Conservation (phyloP, 192 early-diverging fungal species). For the Kickxella alabastrina region DNA sequence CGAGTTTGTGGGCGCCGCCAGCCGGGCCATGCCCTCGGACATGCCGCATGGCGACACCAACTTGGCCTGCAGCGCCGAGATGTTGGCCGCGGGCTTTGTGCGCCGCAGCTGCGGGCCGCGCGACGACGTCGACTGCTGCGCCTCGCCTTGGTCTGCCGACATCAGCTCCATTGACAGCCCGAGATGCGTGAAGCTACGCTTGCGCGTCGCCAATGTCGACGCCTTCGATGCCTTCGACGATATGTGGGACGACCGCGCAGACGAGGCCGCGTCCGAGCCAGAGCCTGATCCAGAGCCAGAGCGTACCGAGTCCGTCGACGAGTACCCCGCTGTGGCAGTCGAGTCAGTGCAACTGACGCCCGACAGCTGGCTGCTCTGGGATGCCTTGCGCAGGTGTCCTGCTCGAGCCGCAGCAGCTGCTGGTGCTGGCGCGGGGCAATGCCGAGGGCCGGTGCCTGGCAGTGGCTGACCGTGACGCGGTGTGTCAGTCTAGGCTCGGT, state of each 20-base stretch:
- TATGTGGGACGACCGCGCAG: conserved; percentile 10
- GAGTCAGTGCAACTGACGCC: conserved; percentile 14
- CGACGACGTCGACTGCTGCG: conserved; percentile 6
- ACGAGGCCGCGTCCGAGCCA: background rate
- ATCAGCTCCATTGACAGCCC: conserved; percentile 50
- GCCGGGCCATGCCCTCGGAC: conserved; percentile 19
- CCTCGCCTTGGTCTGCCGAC: conserved; percentile 1
- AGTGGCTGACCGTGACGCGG: conserved; percentile 41
- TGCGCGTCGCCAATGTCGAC: conserved; percentile 43
- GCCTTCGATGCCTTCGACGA: conserved; percentile 22
- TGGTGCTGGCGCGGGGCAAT: conserved; percentile 6
- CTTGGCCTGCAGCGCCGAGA: conserved; percentile 29
- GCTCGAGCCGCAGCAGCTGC: conserved; percentile 3
- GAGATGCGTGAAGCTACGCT: conserved; percentile 52
- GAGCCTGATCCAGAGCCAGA: too few species aligned
- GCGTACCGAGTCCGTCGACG: conserved; percentile 8
- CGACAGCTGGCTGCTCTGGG: conserved; percentile 42
- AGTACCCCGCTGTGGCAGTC: conserved; percentile 14
- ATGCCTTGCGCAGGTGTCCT: conserved; percentile 34
- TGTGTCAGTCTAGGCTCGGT: conserved; percentile 18
- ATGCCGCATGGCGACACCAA: conserved; percentile 9
- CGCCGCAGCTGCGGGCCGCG: conserved; percentile 32
- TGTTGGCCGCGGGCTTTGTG: conserved; percentile 27
- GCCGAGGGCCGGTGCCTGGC: conserved; percentile 18
- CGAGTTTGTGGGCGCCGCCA: conserved; percentile 44